Conservation (phyloP, 176 grass and related monocot genomes). For the Poa pratensis region DNA sequence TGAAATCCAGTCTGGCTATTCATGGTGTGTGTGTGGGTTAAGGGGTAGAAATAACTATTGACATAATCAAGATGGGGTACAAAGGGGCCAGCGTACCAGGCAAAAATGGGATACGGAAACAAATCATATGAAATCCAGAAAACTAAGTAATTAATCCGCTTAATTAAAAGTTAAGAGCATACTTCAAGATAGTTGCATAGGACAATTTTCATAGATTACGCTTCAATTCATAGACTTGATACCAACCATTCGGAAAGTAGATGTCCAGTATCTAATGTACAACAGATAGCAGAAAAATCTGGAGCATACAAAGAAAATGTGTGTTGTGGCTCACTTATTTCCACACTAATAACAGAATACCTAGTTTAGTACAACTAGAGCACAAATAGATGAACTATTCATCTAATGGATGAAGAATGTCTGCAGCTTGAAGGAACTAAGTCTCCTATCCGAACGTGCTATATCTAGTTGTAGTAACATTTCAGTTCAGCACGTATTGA, state of each 20-base stretch:
- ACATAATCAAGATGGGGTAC: neutral
- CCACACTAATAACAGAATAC: neutral
- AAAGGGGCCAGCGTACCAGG: neutral
- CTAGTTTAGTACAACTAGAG: neutral
- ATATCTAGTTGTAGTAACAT: neutral
- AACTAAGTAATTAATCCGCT: neutral
- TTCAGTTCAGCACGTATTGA: neutral
- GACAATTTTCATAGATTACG: neutral
- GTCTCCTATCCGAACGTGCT: neutral
- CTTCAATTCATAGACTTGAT: neutral
- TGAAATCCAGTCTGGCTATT: conserved; percentile 1
- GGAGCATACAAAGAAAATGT: neutral
- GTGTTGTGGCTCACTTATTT: neutral
- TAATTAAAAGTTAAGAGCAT: neutral
- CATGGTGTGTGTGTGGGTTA: neutral
- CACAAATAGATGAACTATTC: neutral
- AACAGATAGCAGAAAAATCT: conserved; percentile 5
- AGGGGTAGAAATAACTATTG: too few relatives aligned
- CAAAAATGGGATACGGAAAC: too few relatives aligned
- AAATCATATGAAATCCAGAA: neutral
- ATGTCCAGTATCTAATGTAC: conserved; percentile 1
- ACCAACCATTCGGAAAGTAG: neutral
- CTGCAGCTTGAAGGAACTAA: neutral
- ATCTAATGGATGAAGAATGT: conserved; percentile 28
- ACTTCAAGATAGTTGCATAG: neutral